Percentiles rank a stretch among this genome's conserved stretches.
Conservation (phyloP, 192 early-diverging fungal species). For the Lunasporangiospora selenospora region DNA sequence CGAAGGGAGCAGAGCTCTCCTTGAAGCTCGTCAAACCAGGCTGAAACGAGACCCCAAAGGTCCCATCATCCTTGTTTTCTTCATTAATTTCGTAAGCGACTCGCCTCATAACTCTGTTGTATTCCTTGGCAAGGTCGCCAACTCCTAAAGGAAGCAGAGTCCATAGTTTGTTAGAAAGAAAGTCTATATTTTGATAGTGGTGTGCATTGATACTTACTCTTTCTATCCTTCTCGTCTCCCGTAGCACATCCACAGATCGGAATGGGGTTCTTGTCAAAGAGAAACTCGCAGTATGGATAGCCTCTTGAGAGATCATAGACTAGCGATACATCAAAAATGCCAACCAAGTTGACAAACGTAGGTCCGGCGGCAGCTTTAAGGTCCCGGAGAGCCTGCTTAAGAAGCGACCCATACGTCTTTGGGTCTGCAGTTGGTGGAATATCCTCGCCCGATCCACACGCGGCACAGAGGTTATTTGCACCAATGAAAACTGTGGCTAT, state of each 20-base stretch:
- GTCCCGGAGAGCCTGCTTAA: conserved; percentile 41
- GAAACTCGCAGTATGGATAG: conserved; percentile 56
- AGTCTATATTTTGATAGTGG: background rate
- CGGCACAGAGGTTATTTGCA: conserved; percentile 61
- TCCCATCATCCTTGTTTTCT: conserved; percentile 15
- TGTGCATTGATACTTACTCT: conserved; percentile 29
- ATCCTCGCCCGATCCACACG: conserved; percentile 41
- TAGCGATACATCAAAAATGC: conserved; percentile 55
- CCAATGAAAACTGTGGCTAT: conserved; percentile 61
- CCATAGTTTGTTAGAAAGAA: background rate
- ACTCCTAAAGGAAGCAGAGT: background rate
- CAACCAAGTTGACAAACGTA: conserved; percentile 60
- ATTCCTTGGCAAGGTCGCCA: conserved; percentile 21
- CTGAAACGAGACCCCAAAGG: conserved; percentile 52
- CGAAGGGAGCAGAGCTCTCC: conserved; percentile 44
- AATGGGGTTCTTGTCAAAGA: conserved; percentile 54
- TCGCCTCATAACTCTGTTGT: conserved; percentile 28
- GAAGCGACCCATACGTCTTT: conserved; percentile 49
- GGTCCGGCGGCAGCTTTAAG: conserved; percentile 48
- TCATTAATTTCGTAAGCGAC: conserved; percentile 36
- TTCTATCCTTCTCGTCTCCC: conserved; percentile 38
- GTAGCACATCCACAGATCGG: conserved; percentile 57
- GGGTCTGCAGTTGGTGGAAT: conserved; percentile 49
- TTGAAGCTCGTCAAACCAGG: conserved; percentile 55
- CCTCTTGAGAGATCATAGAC: conserved; percentile 60